A percentile compares a stretch with the other conserved stretches of the same genome.
Conservation (phyloP, 306 rosid species). For the Casuarina cunninghamiana region DNA sequence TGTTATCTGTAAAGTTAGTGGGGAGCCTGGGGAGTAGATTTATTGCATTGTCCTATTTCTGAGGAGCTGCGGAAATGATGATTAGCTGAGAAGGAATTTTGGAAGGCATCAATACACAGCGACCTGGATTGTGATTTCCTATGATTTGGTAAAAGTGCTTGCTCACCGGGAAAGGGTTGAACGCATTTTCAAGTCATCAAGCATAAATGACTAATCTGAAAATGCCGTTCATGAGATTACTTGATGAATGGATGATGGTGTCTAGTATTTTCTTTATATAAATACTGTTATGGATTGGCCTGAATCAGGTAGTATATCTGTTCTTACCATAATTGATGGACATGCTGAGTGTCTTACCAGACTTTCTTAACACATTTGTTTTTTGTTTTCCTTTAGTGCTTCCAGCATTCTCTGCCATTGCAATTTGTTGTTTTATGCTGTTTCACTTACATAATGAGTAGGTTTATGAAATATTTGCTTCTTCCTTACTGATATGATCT, state of each 20-base stretch:
- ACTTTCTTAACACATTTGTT: background rate
- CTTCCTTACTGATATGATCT: slow-evolving; percentile 37
- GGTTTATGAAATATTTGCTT: slow-evolving; percentile 16
- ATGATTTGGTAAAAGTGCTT: background rate
- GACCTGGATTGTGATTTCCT: background rate
- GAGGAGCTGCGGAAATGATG: slow-evolving; percentile 1
- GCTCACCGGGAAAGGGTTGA: background rate
- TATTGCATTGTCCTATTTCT: background rate
- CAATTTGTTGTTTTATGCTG: slow-evolving; percentile 7
- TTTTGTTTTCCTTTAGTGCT: background rate
- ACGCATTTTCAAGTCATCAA: background rate
- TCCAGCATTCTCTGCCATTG: slow-evolving; percentile 2
- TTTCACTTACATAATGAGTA: slow-evolving; percentile 11
- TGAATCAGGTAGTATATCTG: background rate
- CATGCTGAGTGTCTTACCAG: background rate
- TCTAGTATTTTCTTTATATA: background rate
- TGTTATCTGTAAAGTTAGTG: background rate
- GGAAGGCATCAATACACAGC: background rate
- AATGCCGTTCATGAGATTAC: background rate
- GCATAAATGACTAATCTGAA: background rate
- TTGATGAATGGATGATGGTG: background rate
- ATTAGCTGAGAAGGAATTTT: background rate
- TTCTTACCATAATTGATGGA: background rate
- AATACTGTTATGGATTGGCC: background rate
- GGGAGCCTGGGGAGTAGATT: background rate